Evolutionary conservation across 805 yeast genomes (phyloP).

Genomic region (Spathaspora arborariae): DNA sequence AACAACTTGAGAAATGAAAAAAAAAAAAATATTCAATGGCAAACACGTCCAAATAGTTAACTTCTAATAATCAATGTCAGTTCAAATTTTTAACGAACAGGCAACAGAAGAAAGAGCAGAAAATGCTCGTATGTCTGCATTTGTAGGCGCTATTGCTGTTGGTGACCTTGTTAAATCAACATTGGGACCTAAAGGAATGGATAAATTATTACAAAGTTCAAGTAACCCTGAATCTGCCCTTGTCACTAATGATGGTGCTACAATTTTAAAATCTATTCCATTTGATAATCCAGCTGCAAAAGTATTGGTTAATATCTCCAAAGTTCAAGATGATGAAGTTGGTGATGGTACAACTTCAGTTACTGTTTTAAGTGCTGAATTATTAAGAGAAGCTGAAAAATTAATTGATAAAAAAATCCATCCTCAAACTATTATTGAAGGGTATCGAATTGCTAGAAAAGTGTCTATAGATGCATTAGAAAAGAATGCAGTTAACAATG

Average conservation of each 20-base stretch:
- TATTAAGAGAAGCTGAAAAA: slow-evolving; percentile 90
- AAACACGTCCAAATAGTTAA: not conserved
- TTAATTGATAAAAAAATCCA: slow-evolving; percentile 90
- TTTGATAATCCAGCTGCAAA: slow-evolving; percentile 97
- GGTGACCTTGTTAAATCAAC: slow-evolving; percentile 95
- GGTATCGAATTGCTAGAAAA: slow-evolving; percentile 81
- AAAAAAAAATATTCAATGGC: not conserved
- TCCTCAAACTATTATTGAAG: slow-evolving; percentile 97
- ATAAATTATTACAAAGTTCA: slow-evolving; percentile 85
- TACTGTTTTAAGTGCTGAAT: slow-evolving; percentile 83
- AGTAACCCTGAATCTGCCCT: slow-evolving; percentile 65
- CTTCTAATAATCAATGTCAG: slow-evolving; percentile 46
- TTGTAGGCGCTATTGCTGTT: slow-evolving; percentile 98
- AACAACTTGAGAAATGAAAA: not conserved
- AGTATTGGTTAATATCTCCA: slow-evolving; percentile 87
- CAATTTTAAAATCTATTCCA: slow-evolving; percentile 89
- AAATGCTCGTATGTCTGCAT: slow-evolving; percentile 95
- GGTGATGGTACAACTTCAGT: slow-evolving; percentile 99
- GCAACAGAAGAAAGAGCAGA: slow-evolving; percentile 98
- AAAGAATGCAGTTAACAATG: slow-evolving; percentile 71
- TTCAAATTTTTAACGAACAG: slow-evolving; percentile 94
- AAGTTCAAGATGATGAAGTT: slow-evolving; percentile 96
- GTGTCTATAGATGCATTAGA: slow-evolving; percentile 85
- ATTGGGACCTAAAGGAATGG: slow-evolving; percentile 99
- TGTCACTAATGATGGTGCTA: slow-evolving; percentile 98